Conservation (phyloP, 768 basidiomycete species). For the Punctularia strigosozonata region DNA sequence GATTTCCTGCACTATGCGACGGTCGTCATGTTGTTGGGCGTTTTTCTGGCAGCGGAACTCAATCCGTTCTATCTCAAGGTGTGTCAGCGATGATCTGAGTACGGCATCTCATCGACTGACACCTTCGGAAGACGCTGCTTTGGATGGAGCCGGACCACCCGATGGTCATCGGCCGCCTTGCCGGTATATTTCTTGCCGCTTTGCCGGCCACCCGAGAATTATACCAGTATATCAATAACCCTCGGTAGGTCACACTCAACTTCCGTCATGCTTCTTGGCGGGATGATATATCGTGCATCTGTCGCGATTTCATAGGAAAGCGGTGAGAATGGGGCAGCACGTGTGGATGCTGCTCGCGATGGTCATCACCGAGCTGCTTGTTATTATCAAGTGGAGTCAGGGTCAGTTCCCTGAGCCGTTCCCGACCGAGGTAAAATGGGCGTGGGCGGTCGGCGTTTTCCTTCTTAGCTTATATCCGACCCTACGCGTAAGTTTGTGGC, state of each 20-base stretch:
- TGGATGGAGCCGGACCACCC: constrained; percentile 93
- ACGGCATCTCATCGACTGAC: constrained; percentile 2
- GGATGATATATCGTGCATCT: constrained; percentile 1
- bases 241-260: constrained; percentile 38
- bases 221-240: constrained; percentile 74
- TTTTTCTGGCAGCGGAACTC: constrained; percentile 76
- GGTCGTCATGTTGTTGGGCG: constrained; percentile 64
- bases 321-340: constrained; percentile 85
- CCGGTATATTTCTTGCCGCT: constrained; percentile 75
- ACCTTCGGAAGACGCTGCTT: constrained; percentile 36
- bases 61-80: constrained; percentile 87
- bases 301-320: constrained; percentile 35
- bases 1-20: constrained; percentile 61
- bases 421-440: constrained; percentile 50
- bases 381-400: constrained; percentile 73
- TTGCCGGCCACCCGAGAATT: constrained; percentile 77
- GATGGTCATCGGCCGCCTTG: constrained; percentile 60
- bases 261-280: constrained; percentile 1
- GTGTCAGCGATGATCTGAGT: constrained; percentile 8
- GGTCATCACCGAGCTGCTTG: constrained; percentile 70
- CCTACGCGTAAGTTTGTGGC: constrained; percentile 52
- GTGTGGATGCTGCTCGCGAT: constrained; percentile 81
- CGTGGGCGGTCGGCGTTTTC: constrained; percentile 49
- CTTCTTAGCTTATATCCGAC: constrained; percentile 60
- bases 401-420: constrained; percentile 57